Evolutionary conservation across 2,329 filamentous ascomycete species (phyloP), one percentile per base, ranked within the genome.

Genomic region (Daldinia sp.): DNA sequence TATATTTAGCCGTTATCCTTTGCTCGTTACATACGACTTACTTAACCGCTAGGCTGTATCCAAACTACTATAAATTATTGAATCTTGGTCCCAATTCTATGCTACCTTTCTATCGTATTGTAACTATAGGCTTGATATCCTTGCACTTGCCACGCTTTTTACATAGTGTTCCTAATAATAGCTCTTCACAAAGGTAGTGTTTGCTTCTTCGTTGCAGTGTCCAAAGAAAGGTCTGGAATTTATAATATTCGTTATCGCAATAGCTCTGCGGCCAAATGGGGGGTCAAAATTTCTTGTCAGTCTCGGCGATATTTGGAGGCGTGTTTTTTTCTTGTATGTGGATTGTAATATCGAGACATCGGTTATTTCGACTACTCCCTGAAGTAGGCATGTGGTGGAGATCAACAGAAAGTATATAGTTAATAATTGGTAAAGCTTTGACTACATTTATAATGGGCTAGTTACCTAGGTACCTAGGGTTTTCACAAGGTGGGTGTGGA

Each of bases 41-140:
- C 53, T 42, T 56, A 56, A 26, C 53, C 53, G 37, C 4, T 33
- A 56, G 53, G 53, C 53, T 56, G 53, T 41, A 56, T 56, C 10
- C 3, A 37, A 64, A 56, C 3, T 42, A 69, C 56, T 66, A 60
- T 67, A 61, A 60, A 60, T 50, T 37, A 6, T 30, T 39, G 26
- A 39, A 39, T 15, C 48, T 35, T 15, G 37, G 33, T 42, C n/a
- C 37, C 50, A 63, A 65, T 62, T 62, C 59, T 65, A 35, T 58
- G 51, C 18, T 54, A 54, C 33, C 51, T 54, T 18, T 23, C 37
- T 54, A 54, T 54, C 51, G 51, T 6, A 26, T 6, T 54, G 18
- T 30, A 13, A 37, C 51, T 54, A 5, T 54, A 37, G 33, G 18
- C 18, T 37, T 54, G n/a, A 9, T 39, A 26, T 39, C 51, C 51